Evolutionary conservation across 331 rosid genomes (phyloP).

Genomic region (Dryas integrifolia): DNA sequence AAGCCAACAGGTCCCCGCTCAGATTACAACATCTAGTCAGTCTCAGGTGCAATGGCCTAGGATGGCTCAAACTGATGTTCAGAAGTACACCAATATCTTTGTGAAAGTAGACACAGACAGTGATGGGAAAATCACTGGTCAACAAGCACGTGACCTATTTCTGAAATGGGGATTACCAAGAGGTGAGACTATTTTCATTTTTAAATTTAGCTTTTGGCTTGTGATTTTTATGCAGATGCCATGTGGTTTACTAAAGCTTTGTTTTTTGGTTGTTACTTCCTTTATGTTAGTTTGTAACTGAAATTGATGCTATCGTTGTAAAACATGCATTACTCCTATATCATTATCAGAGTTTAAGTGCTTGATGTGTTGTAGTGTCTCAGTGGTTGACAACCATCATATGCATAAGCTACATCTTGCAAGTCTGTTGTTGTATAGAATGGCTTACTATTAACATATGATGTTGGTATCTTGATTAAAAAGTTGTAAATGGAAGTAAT

Average conservation of each 20-base stretch:
- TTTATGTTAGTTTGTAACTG: not conserved
- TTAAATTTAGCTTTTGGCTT: constrained; percentile 8
- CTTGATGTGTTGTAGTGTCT: constrained; percentile 1
- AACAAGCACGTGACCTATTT: constrained; percentile 88
- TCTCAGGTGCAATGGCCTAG: constrained; percentile 80
- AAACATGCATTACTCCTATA: constrained; percentile 2
- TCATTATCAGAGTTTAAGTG: not conserved
- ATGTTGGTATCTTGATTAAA: not conserved
- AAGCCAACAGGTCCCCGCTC: constrained; percentile 47
- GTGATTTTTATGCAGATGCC: not conserved
- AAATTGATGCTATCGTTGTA: constrained; percentile 10
- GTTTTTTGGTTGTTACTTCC: not conserved
- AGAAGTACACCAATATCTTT: constrained; percentile 86
- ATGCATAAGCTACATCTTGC: not conserved
- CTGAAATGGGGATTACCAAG: constrained; percentile 92
- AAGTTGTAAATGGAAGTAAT: not conserved
- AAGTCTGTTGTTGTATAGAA: not conserved
- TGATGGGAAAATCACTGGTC: constrained; percentile 96
- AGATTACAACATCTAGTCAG: constrained; percentile 38
- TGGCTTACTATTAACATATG: not conserved
- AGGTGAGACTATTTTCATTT: constrained; percentile 50
- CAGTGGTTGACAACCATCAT: not conserved
- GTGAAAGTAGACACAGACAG: constrained; percentile 87
- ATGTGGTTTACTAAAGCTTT: constrained; percentile 9
- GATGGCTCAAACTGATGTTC: constrained; percentile 76